These are phyloP conservation scores for Trebouxia gelatinosa DNA, from an alignment of 163 green algal species.

Conservation along the genomic window DNA sequence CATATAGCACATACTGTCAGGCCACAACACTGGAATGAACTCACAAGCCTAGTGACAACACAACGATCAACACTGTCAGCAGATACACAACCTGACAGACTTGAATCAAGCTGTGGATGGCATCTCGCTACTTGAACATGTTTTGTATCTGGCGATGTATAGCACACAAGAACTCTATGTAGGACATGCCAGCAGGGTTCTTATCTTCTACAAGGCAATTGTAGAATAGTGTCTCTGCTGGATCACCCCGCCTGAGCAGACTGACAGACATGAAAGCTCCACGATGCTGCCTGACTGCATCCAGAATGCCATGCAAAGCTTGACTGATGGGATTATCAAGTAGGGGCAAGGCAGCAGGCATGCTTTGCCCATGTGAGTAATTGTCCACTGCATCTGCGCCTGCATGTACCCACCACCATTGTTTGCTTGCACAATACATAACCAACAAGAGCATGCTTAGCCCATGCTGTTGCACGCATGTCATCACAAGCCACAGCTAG, in stretches of 20 bases:
- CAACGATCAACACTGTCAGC: too few relatives aligned
- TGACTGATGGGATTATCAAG: slow-evolving; percentile 50
- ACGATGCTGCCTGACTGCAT: slow-evolving; percentile 71
- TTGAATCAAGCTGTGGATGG: too few relatives aligned
- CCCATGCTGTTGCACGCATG: too few relatives aligned
- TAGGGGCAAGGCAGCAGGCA: slow-evolving; percentile 46
- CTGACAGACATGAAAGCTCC: slow-evolving; percentile 76
- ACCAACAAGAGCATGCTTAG: too few relatives aligned
- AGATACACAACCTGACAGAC: too few relatives aligned
- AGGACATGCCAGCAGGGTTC: slow-evolving; percentile 71
- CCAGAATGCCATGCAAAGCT: slow-evolving; percentile 58
- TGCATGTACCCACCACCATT: too few relatives aligned
- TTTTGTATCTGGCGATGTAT: slow-evolving; percentile 81
- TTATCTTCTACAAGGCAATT: slow-evolving; percentile 86
- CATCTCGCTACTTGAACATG: slow-evolving; percentile 19
- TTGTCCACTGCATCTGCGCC: slow-evolving; percentile 40
- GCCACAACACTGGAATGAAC: too few relatives aligned
- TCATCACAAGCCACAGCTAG: too few relatives aligned
- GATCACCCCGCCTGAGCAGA: slow-evolving; percentile 51
- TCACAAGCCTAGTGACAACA: too few relatives aligned
- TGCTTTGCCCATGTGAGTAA: slow-evolving; percentile 8
- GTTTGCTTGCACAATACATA: too few relatives aligned
- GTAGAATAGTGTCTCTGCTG: slow-evolving; percentile 71
- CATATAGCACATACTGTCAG: too few relatives aligned
- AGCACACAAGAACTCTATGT: slow-evolving; percentile 95